A percentile compares a stretch with the other conserved stretches of the same genome.
Conservation (phyloP, 208 protist species). For the Tritrichomonas foetus region DNA sequence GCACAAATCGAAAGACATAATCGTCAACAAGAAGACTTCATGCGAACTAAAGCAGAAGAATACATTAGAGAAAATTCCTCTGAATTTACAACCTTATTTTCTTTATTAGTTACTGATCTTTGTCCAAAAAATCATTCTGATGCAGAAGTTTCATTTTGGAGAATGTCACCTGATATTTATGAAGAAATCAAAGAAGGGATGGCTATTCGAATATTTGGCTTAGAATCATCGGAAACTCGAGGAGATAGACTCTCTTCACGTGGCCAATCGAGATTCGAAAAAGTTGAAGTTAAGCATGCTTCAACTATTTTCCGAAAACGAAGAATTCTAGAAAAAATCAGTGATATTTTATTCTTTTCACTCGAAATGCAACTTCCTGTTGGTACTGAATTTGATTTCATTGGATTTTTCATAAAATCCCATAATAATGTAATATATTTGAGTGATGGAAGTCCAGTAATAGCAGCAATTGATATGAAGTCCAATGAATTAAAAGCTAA, state of each 20-base stretch:
- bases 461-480: not conserved
- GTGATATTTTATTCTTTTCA: not conserved
- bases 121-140: not conserved
- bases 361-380: not conserved
- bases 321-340: not conserved
- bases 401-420: not conserved
- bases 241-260: not conserved
- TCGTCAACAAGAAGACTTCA: not conserved
- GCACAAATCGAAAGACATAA: not conserved
- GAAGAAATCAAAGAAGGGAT: not conserved
- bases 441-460: not conserved
- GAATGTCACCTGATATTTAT: not conserved
- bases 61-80: not conserved
- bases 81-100: not conserved
- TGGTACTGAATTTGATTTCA: not conserved
- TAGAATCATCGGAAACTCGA: not conserved
- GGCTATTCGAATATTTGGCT: not conserved
- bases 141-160: slow-evolving; percentile 28
- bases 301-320: not conserved
- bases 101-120: not conserved
- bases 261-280: not conserved
- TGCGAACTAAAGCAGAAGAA: not conserved
- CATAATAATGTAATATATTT: not conserved
- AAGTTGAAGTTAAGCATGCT: not conserved
- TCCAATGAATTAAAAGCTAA: not conserved